Evolutionary conservation across 2,329 filamentous ascomycete genomes (phyloP).

Genomic region (Calonectria naviculata): DNA sequence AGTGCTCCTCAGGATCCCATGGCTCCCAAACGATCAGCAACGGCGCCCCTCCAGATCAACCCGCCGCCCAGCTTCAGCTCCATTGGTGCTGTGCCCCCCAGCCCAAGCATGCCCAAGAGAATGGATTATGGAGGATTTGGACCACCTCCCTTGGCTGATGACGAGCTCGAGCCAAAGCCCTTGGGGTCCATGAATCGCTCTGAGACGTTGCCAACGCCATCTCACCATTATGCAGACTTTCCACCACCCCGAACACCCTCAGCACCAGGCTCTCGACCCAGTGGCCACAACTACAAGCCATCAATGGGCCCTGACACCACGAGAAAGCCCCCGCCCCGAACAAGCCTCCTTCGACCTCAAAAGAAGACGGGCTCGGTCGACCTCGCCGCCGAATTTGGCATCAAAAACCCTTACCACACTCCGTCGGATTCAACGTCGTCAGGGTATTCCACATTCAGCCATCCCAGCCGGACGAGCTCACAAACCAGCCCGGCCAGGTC

Average conservation of each 20-base stretch:
- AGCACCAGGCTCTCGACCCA: slow-evolving; percentile 56
- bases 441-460: slow-evolving; percentile 69
- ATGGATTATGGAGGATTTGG: slow-evolving; percentile 71
- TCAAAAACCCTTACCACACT: slow-evolving; percentile 73
- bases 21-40: slow-evolving; percentile 21
- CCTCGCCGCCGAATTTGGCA: slow-evolving; percentile 69
- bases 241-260: slow-evolving; percentile 59
- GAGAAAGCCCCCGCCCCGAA: slow-evolving; percentile 64
- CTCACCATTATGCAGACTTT: slow-evolving; percentile 34
- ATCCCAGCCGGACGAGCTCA: slow-evolving; percentile 69
- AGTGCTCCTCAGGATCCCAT: slow-evolving; percentile 22
- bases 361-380: slow-evolving; percentile 60
- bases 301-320: slow-evolving; percentile 63
- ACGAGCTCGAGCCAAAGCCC: slow-evolving; percentile 50
- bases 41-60: slow-evolving; percentile 9
- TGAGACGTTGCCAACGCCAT: slow-evolving; percentile 63
- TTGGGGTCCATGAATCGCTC: slow-evolving; percentile 56
- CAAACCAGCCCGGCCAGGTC: slow-evolving; percentile 57
- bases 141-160: slow-evolving; percentile 52
- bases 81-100: slow-evolving; percentile 49
- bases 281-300: slow-evolving; percentile 49
- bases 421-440: slow-evolving; percentile 74
- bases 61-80: slow-evolving; percentile 27
- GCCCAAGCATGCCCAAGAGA: slow-evolving; percentile 56
- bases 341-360: slow-evolving; percentile 56